Base-by-base conservation (phyloP, 257 asterid species). In the Schizonepeta tenuifolia region DNA sequence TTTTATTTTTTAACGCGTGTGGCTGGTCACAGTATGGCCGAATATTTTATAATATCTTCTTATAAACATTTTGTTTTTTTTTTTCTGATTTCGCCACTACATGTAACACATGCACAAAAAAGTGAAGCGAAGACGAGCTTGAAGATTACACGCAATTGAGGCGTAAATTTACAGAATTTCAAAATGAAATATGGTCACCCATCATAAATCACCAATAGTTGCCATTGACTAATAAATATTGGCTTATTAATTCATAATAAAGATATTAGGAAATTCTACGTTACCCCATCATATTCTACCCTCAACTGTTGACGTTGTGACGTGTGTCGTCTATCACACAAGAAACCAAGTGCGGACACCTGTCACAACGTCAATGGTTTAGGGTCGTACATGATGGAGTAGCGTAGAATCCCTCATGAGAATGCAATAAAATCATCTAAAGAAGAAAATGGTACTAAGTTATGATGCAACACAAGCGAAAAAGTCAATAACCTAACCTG, bases 131-230 rank as follows among this genome's bases (percentile, higher is more conserved):
- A 24, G n/a, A 46, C 3, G 3, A 38, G 3, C 43, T 38, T 38
- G 22, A 68, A 63, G n/a, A 51, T 53, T 57, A 53, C 53, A 35
- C 35, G 59, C 67, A 76, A 33, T 6, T 36, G 20, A 43, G 43
- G 7, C 5, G 59, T 9, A 22, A n/a, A 68, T 38, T 15, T 12
- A 20, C 7, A 43, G n/a, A 54, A 17, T 55, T 65, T 49, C 26
- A 20, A 46, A 43, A 31, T 18, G 20, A 22, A 24, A 65, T 65
- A 54, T 12, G 60, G 41, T 35, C 20, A 33, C 63, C 71, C 64
- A 62, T 21, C 75, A 69, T 65, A 40, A 62, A 68, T 67, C 50
- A 55, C 9, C 6, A 26, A 69, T 40, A 38, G 26, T 55, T 55
- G 38, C 47, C 49, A 36, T 35, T 69, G 65, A 69, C 41, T 59